A percentile compares a stretch with the other conserved stretches of the same genome.
Evolutionary conservation across 768 basidiomycete species (phyloP).

Genomic region (Lanmaoa pseudosensibilis): DNA sequence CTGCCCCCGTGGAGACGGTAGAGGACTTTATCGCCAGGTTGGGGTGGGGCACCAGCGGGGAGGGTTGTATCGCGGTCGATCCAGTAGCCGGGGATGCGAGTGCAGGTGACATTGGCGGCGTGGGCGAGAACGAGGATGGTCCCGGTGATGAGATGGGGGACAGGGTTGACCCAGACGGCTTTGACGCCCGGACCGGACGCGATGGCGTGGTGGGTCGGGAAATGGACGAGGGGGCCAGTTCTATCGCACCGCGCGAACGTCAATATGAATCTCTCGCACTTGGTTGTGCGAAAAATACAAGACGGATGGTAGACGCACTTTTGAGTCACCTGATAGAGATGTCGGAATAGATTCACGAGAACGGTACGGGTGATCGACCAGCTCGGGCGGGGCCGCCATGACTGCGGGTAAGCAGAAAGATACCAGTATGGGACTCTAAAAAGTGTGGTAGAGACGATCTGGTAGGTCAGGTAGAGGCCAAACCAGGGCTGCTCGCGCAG

Average conservation of each 20-base stretch:
- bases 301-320: slow-evolving; percentile 14
- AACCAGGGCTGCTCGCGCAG: neutral
- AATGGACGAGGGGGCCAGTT: slow-evolving; percentile 17
- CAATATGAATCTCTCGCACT: neutral
- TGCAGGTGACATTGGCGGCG: slow-evolving; percentile 27
- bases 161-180: slow-evolving; percentile 37
- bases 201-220: slow-evolving; percentile 24
- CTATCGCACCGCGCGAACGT: slow-evolving; percentile 2
- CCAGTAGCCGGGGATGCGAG: slow-evolving; percentile 40
- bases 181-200: slow-evolving; percentile 23
- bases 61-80: slow-evolving; percentile 23
- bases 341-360: slow-evolving; percentile 20
- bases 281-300: neutral
- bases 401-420: slow-evolving; percentile 14
- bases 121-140: slow-evolving; percentile 30
- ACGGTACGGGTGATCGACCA: slow-evolving; percentile 27
- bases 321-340: slow-evolving; percentile 17
- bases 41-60: slow-evolving; percentile 20
- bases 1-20: slow-evolving; percentile 35
- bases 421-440: slow-evolving; percentile 28
- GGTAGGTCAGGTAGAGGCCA: slow-evolving; percentile 23
- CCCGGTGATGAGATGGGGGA: slow-evolving; percentile 35
- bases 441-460: slow-evolving; percentile 19
- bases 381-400: slow-evolving; percentile 25
- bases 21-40: slow-evolving; percentile 35